A percentile compares a stretch with the other conserved stretches of the same genome.
These are phyloP conservation scores for Thraustotheca clavata DNA, from an alignment of 352 stramenopile genomes.

Conservation along the genomic window DNA sequence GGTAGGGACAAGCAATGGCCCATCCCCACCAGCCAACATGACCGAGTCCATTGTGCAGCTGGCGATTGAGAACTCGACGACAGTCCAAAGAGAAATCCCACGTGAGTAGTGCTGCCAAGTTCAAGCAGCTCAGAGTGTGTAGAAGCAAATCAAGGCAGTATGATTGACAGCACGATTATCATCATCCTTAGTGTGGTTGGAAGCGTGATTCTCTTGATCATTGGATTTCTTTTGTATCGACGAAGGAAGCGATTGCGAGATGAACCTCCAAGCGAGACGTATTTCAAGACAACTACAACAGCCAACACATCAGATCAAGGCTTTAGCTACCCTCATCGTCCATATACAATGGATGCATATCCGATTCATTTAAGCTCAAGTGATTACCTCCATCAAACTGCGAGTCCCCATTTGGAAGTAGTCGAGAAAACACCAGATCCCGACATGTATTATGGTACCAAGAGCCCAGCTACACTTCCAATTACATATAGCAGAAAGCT, in stretches of 20 bases:
- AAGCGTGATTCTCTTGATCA: neutral
- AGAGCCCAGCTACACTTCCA: neutral
- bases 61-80: too few relatives aligned
- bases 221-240: neutral
- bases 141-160: too few relatives aligned
- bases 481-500: neutral
- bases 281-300: neutral
- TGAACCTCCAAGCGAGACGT: neutral
- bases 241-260: neutral
- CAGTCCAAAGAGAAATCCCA: too few relatives aligned
- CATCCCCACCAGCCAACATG: too few relatives aligned
- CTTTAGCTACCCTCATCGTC: neutral
- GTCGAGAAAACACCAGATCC: neutral
- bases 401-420: neutral
- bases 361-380: constrained; percentile 4
- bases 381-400: too few relatives aligned
- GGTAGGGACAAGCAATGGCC: too few relatives aligned
- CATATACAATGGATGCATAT: neutral
- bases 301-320: neutral
- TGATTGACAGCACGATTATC: neutral
- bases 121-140: too few relatives aligned
- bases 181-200: neutral
- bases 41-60: too few relatives aligned
- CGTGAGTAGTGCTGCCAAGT: too few relatives aligned
- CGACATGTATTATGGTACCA: constrained; percentile 4